Conservation (phyloP, 805 yeast species). For the Nakazawaea sp. region DNA sequence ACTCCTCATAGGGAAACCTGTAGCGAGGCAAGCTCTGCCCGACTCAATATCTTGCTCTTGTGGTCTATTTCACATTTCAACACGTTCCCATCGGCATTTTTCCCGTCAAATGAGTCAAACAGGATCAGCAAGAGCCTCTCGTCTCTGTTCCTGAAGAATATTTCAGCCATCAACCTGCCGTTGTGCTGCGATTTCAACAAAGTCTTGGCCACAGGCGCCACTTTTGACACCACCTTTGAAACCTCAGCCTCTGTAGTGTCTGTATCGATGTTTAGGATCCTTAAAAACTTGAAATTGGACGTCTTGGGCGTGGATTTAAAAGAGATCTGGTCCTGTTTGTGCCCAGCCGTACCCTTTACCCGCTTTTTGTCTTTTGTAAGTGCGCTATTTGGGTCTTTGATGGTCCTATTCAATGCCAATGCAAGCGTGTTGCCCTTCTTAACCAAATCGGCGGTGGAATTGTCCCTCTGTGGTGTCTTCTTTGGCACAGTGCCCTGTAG, state of each 20-base stretch:
- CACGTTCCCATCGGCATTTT: constrained; percentile 40
- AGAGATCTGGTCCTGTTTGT: too few relatives aligned
- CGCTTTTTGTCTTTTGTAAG: too few relatives aligned
- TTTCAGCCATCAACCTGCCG: constrained; percentile 25
- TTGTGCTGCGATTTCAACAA: constrained; percentile 19
- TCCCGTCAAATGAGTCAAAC: constrained; percentile 28
- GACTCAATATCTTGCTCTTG: constrained; percentile 12
- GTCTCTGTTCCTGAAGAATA: constrained; percentile 19
- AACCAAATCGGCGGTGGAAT: too few relatives aligned
- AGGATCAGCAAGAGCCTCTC: constrained; percentile 24
- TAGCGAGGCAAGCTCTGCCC: too few relatives aligned
- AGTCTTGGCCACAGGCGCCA: constrained; percentile 17
- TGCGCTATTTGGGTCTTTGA: too few relatives aligned
- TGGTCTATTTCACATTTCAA: constrained; percentile 26
- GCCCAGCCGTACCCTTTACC: too few relatives aligned
- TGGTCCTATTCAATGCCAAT: too few relatives aligned
- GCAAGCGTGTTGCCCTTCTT: too few relatives aligned
- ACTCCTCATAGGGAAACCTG: too few relatives aligned
- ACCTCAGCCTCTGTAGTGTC: constrained; percentile 25
- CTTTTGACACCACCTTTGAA: constrained; percentile 15
- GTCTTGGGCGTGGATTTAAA: too few relatives aligned
- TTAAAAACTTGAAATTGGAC: constrained; percentile 20
- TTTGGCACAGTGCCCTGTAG: too few relatives aligned
- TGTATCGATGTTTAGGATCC: constrained; percentile 22
- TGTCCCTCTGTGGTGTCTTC: too few relatives aligned